Evolutionary conservation across 306 rosid genomes (phyloP).

Genomic region (Mimosa bimucronata): DNA sequence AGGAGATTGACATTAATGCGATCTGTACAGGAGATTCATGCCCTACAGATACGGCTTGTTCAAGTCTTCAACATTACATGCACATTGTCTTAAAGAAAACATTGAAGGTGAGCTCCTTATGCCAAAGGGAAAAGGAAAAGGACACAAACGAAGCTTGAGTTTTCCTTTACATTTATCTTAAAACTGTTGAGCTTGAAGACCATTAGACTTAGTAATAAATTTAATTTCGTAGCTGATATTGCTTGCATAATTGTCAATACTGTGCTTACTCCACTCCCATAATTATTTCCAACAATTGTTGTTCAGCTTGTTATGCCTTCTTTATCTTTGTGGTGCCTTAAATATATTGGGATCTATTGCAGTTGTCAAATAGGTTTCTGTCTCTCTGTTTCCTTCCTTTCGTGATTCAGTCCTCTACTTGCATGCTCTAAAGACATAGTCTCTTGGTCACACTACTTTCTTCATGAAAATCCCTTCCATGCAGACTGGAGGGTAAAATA

Average conservation of each 20-base stretch:
- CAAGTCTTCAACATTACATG: constrained; percentile 48
- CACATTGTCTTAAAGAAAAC: constrained; percentile 29
- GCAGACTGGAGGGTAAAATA: neutral
- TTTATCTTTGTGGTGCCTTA: constrained; percentile 8
- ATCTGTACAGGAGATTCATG: constrained; percentile 56
- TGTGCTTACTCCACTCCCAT: constrained; percentile 16
- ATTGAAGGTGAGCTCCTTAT: constrained; percentile 52
- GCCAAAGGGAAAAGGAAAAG: constrained; percentile 14
- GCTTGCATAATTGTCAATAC: constrained; percentile 12
- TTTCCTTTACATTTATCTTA: neutral
- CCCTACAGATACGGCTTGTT: constrained; percentile 51
- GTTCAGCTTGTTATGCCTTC: neutral
- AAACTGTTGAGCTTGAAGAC: neutral
- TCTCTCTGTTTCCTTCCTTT: too few species aligned
- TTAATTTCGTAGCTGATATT: neutral
- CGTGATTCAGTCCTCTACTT: too few species aligned
- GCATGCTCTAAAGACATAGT: neutral
- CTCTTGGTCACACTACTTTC: neutral
- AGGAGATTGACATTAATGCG: constrained; percentile 20
- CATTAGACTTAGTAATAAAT: neutral
- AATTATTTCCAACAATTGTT: neutral
- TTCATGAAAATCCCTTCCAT: neutral
- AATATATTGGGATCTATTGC: constrained; percentile 8
- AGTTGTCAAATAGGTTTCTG: neutral
- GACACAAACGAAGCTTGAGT: neutral